Evolutionary conservation across 306 rosid species (phyloP), one percentile per base, ranked within the genome.

Genomic region (Castanea crenata): DNA sequence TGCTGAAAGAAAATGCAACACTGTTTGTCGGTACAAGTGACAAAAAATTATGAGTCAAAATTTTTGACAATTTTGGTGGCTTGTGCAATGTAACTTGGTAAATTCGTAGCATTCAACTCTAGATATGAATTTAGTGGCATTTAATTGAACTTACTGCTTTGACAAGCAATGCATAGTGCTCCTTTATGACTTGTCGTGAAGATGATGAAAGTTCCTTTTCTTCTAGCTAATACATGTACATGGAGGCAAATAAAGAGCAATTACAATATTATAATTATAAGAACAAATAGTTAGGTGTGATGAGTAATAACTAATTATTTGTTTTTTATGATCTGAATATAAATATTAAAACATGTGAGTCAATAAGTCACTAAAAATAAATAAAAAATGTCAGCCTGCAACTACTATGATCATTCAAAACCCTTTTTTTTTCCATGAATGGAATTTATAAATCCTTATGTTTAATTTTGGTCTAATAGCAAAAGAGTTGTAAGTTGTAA

Each of bases 161-260:
- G 20, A 18, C 75, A 80, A 80, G 83, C 79, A 80, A 80, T 12
- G 61, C 8, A 3, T 74, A 46, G 79, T 80, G 68, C 78, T 73
- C 64, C 55, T 34, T 74, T 56, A 74, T 74, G 69, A 55, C 55
- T n/a, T 51, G 14, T 46, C 56, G 74, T 62, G 73, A 79, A 52
- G 75, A 74, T 55, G 69, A 52, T 65, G 49, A 74, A 80, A 65
- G 74, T 76, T 73, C 51, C 21, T 34, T 75, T 38, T 79, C 31
- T 49, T 49, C 15, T 11, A 49, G 14, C 14, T 12, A 49, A 10
- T 49, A 13, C 16, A 1, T 49, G 54, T 11, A 49, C 54, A 49
- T 49, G 3, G 7, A 32, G 19, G 27, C 23, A 18, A 25, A 62
- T 61, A 27, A 62, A 62, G 25, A 12, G 54, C 54, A 49, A 49